phyloP scores from a whole-genome alignment of 257 asterid genomes.

The Salvia hispanica region DNA sequence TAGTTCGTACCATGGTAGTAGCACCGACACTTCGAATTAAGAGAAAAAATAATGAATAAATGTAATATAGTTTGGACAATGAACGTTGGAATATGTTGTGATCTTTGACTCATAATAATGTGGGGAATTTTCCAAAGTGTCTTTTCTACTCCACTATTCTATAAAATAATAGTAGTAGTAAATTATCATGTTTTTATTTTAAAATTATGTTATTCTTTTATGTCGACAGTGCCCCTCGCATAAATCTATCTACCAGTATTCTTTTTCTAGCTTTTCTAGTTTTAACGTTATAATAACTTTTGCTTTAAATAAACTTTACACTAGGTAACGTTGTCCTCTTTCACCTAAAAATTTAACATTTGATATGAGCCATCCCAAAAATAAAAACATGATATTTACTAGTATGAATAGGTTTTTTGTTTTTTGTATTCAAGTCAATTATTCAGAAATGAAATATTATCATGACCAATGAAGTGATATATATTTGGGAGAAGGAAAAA shows the following conservation, averaged over 20 bases:
- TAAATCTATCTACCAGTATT: background rate
- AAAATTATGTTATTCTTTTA: background rate
- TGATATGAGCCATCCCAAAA: no score
- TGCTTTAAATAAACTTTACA: background rate
- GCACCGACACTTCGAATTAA: slow-evolving; percentile 23
- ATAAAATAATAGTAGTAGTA: background rate
- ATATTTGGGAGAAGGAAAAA: no score
- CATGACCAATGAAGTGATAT: no score
- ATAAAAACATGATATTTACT: no score
- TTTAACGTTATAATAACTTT: slow-evolving; percentile 1
- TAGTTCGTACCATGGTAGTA: background rate
- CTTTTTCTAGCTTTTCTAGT: background rate
- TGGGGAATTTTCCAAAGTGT: background rate
- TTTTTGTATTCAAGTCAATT: no score
- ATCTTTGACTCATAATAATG: background rate
- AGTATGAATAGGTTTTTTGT: no score
- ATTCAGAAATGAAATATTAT: no score
- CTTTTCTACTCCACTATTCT: slow-evolving; percentile 3
- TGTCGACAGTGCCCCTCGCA: slow-evolving; percentile 17
- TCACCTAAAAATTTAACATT: background rate
- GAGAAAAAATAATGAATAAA: background rate
- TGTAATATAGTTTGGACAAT: slow-evolving; percentile 3
- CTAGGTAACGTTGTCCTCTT: background rate
- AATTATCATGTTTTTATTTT: background rate
- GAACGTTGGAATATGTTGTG: slow-evolving; percentile 20